A percentile compares a stretch with the other conserved stretches of the same genome.
phyloP scores from a whole-genome alignment of 164 flowering plant species.

The Magnolia kwangsiensis region DNA sequence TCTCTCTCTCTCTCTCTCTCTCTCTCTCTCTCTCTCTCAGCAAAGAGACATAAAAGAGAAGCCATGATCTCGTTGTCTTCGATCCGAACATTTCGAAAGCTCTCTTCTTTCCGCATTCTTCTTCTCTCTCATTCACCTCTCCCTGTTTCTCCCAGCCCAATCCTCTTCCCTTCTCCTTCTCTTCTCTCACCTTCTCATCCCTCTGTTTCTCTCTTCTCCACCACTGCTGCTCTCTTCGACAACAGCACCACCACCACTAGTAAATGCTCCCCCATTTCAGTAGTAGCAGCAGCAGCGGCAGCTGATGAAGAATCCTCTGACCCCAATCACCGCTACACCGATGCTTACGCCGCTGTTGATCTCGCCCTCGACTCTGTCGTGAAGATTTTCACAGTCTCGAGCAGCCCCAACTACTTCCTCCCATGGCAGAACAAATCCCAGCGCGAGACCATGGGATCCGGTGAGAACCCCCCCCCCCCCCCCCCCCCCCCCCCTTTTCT shows the following conservation, averaged over 20 bases:
- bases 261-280: conserved; percentile 1
- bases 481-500: neutral
- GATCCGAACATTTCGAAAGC: conserved; percentile 4
- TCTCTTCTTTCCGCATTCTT: conserved; percentile 6
- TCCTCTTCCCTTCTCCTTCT: neutral
- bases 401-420: conserved; percentile 84
- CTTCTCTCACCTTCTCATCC: neutral
- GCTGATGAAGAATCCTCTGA: neutral
- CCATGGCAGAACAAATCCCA: conserved; percentile 98
- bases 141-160: neutral
- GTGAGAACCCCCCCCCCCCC: conserved; percentile 19
- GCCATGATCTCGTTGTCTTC: conserved; percentile 1
- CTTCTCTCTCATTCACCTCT: neutral
- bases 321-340: conserved; percentile 6
- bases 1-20: too few relatives aligned
- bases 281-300: conserved; percentile 1
- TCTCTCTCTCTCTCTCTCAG: too few relatives aligned
- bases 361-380: conserved; percentile 87
- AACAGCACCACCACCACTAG: neutral
- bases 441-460: conserved; percentile 86
- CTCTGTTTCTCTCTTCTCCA: neutral
- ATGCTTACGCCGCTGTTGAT: conserved; percentile 59
- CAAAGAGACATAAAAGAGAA: neutral
- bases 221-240: neutral
- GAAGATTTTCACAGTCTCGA: conserved; percentile 80